Evolutionary conservation across 1,139 yeast species (phyloP).

Genomic region (Hyphopichia buzzinii): DNA sequence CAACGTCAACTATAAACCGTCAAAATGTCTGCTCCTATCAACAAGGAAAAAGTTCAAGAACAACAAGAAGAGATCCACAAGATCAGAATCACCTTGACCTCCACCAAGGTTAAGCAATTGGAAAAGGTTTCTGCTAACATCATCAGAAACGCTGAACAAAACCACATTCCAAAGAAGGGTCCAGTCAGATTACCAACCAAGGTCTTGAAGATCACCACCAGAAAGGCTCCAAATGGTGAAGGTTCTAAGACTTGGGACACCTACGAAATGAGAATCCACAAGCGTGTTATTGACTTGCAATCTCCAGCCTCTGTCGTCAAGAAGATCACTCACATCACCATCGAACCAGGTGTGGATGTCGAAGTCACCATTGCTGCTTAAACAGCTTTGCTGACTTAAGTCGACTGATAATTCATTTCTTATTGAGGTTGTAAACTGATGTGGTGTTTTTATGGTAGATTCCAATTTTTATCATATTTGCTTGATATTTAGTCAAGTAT

Average conservation of each 20-base stretch:
- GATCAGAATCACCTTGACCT: conserved; percentile 98
- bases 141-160: conserved; percentile 81
- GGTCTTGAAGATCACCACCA: conserved; percentile 97
- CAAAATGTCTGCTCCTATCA: conserved; percentile 71
- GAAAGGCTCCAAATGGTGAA: conserved; percentile 99
- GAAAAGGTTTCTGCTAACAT: conserved; percentile 91
- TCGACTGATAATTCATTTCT: background rate
- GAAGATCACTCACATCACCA: conserved; percentile 92
- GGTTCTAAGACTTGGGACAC: conserved; percentile 99
- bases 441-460: conserved; percentile 1
- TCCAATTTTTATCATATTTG: background rate
- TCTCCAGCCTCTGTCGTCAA: conserved; percentile 94
- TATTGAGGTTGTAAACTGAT: background rate
- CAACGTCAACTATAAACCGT: conserved; percentile 43
- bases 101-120: conserved; percentile 98
- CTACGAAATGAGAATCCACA: conserved; percentile 99
- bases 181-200: conserved; percentile 99
- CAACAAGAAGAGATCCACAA: conserved; percentile 87
- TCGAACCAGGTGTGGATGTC: conserved; percentile 56
- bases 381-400: conserved; percentile 7
- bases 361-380: conserved; percentile 43
- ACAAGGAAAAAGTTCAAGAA: conserved; percentile 79
- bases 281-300: conserved; percentile 98
- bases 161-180: conserved; percentile 88
- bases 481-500: too few species aligned